These are phyloP conservation scores for Canavalia gladiata DNA, from an alignment of 306 rosid species.

Conservation along the genomic window DNA sequence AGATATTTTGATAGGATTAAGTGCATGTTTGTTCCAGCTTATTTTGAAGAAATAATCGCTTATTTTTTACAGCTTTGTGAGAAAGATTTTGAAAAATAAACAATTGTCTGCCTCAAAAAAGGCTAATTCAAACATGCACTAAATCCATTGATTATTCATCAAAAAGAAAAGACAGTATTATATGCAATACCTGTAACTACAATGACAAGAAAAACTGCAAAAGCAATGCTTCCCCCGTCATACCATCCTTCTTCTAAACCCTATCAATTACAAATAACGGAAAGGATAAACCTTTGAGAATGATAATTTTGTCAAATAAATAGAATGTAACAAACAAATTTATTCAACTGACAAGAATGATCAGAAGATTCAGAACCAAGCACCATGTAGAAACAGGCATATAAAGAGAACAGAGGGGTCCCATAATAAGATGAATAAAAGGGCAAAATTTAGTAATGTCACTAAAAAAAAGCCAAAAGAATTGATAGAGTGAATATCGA, in stretches of 20 bases:
- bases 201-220: constrained; percentile 91
- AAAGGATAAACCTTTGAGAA: constrained; percentile 35
- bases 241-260: constrained; percentile 91
- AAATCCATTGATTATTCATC: constrained; percentile 8
- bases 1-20: constrained; percentile 27
- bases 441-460: constrained; percentile 29
- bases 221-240: constrained; percentile 94
- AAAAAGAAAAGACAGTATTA: neutral
- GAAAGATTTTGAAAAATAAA: too few species aligned
- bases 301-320: constrained; percentile 1
- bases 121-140: too few species aligned
- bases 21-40: too few species aligned
- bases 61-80: too few species aligned
- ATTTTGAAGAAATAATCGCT: too few species aligned
- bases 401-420: constrained; percentile 13
- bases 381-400: constrained; percentile 24
- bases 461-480: constrained; percentile 16
- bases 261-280: constrained; percentile 54
- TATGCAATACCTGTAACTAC: constrained; percentile 82
- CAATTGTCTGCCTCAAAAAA: too few species aligned
- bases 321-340: constrained; percentile 25
- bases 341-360: constrained; percentile 39
- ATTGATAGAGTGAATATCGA: constrained; percentile 15
- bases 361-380: constrained; percentile 38
- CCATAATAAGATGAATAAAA: constrained; percentile 18